Evolutionary conservation across 2,329 filamentous ascomycete species (phyloP).

Genomic region (Blastomyces gilchristii): DNA sequence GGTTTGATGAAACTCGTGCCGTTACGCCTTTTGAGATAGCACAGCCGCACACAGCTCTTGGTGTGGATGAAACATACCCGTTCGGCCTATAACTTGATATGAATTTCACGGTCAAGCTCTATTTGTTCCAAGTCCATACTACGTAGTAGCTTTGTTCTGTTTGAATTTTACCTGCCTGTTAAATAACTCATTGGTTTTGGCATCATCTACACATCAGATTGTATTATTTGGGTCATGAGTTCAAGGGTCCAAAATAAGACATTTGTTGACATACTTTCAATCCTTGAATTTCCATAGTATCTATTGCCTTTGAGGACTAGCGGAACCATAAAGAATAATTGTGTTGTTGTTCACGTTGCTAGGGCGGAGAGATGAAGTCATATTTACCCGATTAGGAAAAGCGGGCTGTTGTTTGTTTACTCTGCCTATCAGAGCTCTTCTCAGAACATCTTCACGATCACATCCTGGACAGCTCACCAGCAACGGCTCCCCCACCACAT

Average conservation of each 20-base stretch:
- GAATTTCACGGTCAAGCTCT: background rate
- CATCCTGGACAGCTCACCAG: background rate
- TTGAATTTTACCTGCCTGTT: background rate
- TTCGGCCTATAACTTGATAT: constrained; percentile 35
- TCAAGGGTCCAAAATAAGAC: background rate
- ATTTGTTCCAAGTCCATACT: background rate
- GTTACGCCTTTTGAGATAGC: constrained; percentile 38
- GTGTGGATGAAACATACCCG: constrained; percentile 42
- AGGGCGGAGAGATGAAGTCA: background rate
- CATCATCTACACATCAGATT: background rate
- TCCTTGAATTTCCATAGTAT: background rate
- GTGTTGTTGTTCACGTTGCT: background rate
- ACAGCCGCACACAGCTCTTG: constrained; percentile 36
- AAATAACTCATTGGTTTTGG: background rate
- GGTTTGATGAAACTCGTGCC: constrained; percentile 41
- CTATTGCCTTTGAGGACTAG: no score
- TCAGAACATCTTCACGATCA: background rate
- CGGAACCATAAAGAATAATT: background rate
- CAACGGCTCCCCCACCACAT: background rate
- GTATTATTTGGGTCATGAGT: background rate
- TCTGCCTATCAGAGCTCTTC: background rate
- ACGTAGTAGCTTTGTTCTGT: background rate
- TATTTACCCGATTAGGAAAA: constrained; percentile 5
- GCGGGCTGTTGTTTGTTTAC: constrained; percentile 8
- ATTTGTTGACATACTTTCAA: background rate